These are phyloP conservation scores for Spathaspora hagerdaliae DNA, from an alignment of 805 yeast species.

Conservation along the genomic window DNA sequence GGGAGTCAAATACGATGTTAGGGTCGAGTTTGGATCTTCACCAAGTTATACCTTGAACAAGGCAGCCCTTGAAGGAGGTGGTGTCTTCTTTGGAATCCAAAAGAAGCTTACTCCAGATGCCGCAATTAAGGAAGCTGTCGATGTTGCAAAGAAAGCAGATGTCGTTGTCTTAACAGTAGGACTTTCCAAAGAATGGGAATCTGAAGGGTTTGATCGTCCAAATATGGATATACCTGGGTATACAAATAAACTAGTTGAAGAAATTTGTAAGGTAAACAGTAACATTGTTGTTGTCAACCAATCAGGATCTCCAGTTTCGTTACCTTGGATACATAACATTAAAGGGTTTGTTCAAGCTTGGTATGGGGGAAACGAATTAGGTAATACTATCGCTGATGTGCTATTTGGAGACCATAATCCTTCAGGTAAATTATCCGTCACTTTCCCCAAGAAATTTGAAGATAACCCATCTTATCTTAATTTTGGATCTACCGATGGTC, in stretches of 20 bases:
- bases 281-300: conserved; percentile 30
- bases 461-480: conserved; percentile 28
- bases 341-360: conserved; percentile 47
- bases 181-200: conserved; percentile 25
- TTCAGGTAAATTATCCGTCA: conserved; percentile 45
- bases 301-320: conserved; percentile 28
- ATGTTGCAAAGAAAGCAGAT: conserved; percentile 22
- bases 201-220: conserved; percentile 29
- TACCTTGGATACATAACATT: conserved; percentile 27
- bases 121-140: conserved; percentile 22
- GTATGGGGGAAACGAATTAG: conserved; percentile 51
- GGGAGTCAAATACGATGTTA: conserved; percentile 42
- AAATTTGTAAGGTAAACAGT: conserved; percentile 23
- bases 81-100: conserved; percentile 18
- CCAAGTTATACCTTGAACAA: conserved; percentile 23
- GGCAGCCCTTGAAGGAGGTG: conserved; percentile 18
- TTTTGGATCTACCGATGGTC: conserved; percentile 25
- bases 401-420: conserved; percentile 59
- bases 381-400: conserved; percentile 58
- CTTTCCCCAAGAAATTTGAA: conserved; percentile 16
- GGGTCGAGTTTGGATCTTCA: conserved; percentile 44
- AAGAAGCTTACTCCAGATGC: conserved; percentile 18
- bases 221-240: conserved; percentile 27
- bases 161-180: conserved; percentile 27
- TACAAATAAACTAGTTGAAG: conserved; percentile 22